Conservation (phyloP, 208 protist species). For the Trypanosoma rangeli region DNA sequence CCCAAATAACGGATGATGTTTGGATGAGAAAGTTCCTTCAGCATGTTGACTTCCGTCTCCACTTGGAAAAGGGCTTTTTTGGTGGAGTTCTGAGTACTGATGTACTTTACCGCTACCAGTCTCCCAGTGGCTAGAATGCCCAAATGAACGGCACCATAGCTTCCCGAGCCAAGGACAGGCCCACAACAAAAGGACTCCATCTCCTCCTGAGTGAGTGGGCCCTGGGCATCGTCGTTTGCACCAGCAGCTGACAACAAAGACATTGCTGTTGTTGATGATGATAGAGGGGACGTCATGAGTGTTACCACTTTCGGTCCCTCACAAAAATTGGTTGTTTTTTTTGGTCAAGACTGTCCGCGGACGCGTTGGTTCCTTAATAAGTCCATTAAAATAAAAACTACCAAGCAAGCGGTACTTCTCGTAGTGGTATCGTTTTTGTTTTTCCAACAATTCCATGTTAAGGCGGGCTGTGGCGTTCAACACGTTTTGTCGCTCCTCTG, state of each 20-base stretch:
- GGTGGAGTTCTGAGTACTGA: conserved; percentile 52
- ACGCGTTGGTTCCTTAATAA: neutral
- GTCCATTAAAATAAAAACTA: conserved; percentile 8
- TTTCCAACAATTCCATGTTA: conserved; percentile 72
- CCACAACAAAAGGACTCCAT: conserved; percentile 82
- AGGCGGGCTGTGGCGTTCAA: conserved; percentile 69
- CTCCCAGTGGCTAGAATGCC: conserved; percentile 27
- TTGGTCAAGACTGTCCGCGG: neutral
- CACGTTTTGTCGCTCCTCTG: conserved; percentile 52
- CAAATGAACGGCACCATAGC: conserved; percentile 25
- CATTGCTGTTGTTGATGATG: neutral
- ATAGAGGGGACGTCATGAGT: neutral
- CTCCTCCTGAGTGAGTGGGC: conserved; percentile 59
- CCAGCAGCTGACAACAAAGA: neutral
- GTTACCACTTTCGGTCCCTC: neutral
- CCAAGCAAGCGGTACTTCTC: conserved; percentile 47
- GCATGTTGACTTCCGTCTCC: conserved; percentile 68
- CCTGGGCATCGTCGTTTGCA: neutral
- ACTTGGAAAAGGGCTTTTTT: conserved; percentile 53
- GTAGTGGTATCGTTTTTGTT: conserved; percentile 67
- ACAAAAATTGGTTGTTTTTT: neutral
- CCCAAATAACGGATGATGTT: conserved; percentile 88
- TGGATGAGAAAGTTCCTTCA: conserved; percentile 77
- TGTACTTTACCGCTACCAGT: conserved; percentile 31
- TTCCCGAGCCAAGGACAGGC: conserved; percentile 39